phyloP scores from a whole-genome alignment of 768 basidiomycete genomes.

The Termitomyces sp. region DNA sequence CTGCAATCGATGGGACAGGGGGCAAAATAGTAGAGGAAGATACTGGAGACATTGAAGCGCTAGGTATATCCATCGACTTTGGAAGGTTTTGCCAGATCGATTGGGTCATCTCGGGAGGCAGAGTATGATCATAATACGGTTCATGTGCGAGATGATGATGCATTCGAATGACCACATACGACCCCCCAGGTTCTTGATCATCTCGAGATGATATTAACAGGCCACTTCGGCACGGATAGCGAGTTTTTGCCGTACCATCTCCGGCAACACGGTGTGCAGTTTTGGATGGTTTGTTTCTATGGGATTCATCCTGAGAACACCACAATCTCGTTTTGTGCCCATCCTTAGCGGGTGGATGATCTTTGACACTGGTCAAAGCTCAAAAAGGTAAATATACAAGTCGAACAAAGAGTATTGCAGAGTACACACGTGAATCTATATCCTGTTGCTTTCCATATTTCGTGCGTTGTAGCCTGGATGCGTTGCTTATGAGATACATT shows the following conservation, averaged over 20 bases:
- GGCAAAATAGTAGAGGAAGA: neutral
- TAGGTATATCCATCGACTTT: neutral
- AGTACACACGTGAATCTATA: constrained; percentile 42
- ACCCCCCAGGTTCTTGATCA: constrained; percentile 11
- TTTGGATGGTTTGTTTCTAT: constrained; percentile 32
- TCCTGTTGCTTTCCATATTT: constrained; percentile 43
- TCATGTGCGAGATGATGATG: constrained; percentile 39
- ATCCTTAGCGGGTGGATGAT: constrained; percentile 38
- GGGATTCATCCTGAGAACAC: constrained; percentile 46
- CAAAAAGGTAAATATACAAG: neutral
- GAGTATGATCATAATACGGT: constrained; percentile 33
- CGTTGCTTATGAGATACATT: constrained; percentile 32
- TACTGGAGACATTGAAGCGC: neutral
- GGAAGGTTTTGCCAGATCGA: constrained; percentile 26
- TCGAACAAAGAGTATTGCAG: neutral
- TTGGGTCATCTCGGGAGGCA: constrained; percentile 31
- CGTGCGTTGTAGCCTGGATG: constrained; percentile 33
- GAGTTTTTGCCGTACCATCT: constrained; percentile 31
- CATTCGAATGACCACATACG: constrained; percentile 35
- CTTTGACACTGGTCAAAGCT: constrained; percentile 32
- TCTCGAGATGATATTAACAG: constrained; percentile 41
- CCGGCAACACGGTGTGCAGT: constrained; percentile 28
- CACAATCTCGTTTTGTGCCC: constrained; percentile 46
- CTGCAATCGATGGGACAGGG: neutral
- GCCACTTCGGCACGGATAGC: constrained; percentile 40